Evolutionary conservation across 2,329 filamentous ascomycete species (phyloP).

Genomic region (Exophiala lecanii-corni): DNA sequence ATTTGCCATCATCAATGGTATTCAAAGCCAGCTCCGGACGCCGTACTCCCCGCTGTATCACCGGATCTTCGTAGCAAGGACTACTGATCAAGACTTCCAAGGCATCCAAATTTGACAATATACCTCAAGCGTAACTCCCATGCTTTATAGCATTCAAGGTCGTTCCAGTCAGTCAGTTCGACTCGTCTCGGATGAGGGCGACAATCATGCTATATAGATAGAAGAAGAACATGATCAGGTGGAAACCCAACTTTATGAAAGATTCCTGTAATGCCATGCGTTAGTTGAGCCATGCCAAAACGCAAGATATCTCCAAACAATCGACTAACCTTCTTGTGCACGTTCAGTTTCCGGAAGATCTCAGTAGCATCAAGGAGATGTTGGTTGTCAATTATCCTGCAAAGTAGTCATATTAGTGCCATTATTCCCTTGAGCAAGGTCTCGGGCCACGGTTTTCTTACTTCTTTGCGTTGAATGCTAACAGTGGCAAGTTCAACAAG

Average conservation of each 20-base stretch:
- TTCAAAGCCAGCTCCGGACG: not conserved
- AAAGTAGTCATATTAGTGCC: slow-evolving; percentile 14
- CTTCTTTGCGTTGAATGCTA: slow-evolving; percentile 98
- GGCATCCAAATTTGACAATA: not conserved
- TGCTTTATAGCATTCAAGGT: slow-evolving; percentile 39
- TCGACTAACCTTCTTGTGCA: slow-evolving; percentile 86
- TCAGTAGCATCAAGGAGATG: slow-evolving; percentile 96
- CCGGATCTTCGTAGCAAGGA: not conserved
- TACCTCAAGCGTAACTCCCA: slow-evolving; percentile 19
- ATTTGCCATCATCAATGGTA: not conserved
- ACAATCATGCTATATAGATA: slow-evolving; percentile 99
- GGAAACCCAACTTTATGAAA: slow-evolving; percentile 98
- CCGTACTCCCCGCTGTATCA: not conserved
- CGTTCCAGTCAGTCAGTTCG: slow-evolving; percentile 58
- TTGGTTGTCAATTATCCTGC: slow-evolving; percentile 91
- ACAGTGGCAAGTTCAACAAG: slow-evolving; percentile 82
- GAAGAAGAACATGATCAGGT: slow-evolving; percentile 99
- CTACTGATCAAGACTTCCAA: not conserved
- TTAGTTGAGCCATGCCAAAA: too few species aligned
- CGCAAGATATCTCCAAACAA: too few species aligned
- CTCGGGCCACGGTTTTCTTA: slow-evolving; percentile 34
- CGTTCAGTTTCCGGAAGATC: slow-evolving; percentile 98
- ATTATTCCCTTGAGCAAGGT: not conserved
- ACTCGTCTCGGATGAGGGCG: slow-evolving; percentile 91
- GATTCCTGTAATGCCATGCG: slow-evolving; percentile 66